A percentile compares a stretch with the other conserved stretches of the same genome.
phyloP scores from a whole-genome alignment of 1,284 basidiomycete species.

The Ceratobasidium sp. region DNA sequence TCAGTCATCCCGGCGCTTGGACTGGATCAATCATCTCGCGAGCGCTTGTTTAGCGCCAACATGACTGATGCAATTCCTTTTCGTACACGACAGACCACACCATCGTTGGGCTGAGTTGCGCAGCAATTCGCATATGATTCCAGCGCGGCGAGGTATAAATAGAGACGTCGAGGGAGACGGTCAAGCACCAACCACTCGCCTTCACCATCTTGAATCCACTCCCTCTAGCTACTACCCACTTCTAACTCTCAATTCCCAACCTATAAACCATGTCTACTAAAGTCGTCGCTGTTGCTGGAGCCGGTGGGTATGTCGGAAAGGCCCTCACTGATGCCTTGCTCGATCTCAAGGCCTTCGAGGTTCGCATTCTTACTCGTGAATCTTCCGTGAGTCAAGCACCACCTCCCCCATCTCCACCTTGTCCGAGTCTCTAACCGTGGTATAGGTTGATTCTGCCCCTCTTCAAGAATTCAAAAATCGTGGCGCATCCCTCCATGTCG shows the following conservation, averaged over 20 bases:
- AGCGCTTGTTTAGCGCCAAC: neutral
- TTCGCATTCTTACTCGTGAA: conserved; percentile 32
- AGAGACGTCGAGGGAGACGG: neutral
- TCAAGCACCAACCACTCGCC: neutral
- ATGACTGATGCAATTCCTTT: neutral
- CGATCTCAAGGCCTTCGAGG: conserved; percentile 1
- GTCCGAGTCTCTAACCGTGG: neutral
- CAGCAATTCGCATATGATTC: neutral
- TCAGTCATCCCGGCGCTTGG: neutral
- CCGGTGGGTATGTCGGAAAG: conserved; percentile 33
- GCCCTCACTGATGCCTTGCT: conserved; percentile 19
- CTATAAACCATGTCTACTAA: conserved; percentile 19
- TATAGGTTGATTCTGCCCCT: conserved; percentile 11
- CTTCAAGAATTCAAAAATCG: conserved; percentile 29
- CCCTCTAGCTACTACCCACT: neutral
- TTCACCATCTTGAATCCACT: neutral
- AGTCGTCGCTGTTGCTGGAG: conserved; percentile 31
- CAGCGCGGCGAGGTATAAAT: neutral
- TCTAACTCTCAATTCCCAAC: neutral
- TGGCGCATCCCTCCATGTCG: conserved; percentile 19
- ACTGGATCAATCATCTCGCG: neutral
- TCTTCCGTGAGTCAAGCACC: conserved; percentile 12
- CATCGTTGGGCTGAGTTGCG: neutral
- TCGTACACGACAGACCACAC: neutral
- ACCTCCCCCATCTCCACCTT: neutral